Percentiles rank a stretch among this genome's conserved stretches.
Evolutionary conservation across 371 early-diverging fungal genomes (phyloP).

Genomic region (Entomophthora muscae): DNA sequence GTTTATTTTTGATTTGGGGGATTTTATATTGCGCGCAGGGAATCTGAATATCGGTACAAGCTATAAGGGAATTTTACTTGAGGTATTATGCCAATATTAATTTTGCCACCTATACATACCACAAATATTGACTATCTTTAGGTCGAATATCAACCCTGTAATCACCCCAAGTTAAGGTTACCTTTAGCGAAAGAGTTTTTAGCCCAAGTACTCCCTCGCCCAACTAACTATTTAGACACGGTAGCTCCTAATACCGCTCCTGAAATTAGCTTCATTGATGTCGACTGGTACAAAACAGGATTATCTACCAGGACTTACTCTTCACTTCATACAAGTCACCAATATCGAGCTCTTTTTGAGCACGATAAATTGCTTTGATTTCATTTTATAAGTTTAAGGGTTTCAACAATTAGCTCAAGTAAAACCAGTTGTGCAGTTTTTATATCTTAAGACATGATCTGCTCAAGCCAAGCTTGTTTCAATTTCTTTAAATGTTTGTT

Average conservation of each 20-base stretch:
- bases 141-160: background rate
- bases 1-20: background rate
- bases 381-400: too few species aligned
- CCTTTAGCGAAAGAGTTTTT: background rate
- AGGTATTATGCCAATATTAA: background rate
- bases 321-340: background rate
- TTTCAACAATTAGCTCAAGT: too few species aligned
- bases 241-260: background rate
- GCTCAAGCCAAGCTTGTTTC: too few species aligned
- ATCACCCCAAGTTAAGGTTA: background rate
- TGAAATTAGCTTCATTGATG: background rate
- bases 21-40: background rate
- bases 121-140: too few species aligned
- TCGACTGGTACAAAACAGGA: background rate
- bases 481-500: too few species aligned
- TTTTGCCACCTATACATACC: background rate
- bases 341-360: background rate
- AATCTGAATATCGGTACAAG: background rate
- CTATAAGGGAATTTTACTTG: background rate
- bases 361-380: background rate
- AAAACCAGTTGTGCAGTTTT: too few species aligned
- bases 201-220: background rate
- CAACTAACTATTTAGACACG: background rate
- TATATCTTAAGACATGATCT: too few species aligned
- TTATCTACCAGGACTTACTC: background rate